A percentile compares a stretch with the other conserved stretches of the same genome.
Conservation (phyloP, 306 rosid genomes). For the Trichosanthes truncata region DNA sequence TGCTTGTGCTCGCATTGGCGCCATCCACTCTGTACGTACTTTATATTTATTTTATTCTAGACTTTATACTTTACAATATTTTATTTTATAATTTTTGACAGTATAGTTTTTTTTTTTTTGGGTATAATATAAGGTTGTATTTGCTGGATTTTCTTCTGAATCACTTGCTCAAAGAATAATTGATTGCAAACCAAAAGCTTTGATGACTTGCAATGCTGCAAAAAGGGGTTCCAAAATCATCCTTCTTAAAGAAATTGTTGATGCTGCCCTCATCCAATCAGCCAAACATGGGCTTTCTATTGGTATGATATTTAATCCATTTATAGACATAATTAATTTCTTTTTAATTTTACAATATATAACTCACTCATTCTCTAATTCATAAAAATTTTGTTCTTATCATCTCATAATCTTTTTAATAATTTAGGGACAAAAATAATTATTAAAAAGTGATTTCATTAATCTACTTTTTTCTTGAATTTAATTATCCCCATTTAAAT, state of each 20-base stretch:
- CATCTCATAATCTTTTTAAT: too few relatives aligned
- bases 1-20: constrained; percentile 95
- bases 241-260: constrained; percentile 71
- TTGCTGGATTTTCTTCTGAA: constrained; percentile 93
- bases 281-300: constrained; percentile 42
- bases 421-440: too few relatives aligned
- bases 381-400: too few relatives aligned
- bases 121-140: constrained; percentile 52
- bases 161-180: constrained; percentile 73
- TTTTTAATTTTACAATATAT: too few relatives aligned
- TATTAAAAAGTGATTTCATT: too few relatives aligned
- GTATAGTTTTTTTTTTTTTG: constrained; percentile 7
- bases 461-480: too few relatives aligned
- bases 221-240: constrained; percentile 75
- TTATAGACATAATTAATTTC: neutral
- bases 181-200: constrained; percentile 80
- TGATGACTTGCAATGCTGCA: constrained; percentile 86
- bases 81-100: too few relatives aligned
- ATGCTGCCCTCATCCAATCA: constrained; percentile 57
- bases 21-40: constrained; percentile 70
- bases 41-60: neutral
- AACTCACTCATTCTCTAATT: too few relatives aligned
- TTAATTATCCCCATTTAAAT: too few relatives aligned
- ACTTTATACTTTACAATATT: neutral
- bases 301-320: constrained; percentile 27